phyloP scores from a whole-genome alignment of 2,329 filamentous ascomycete genomes.

The Cladosporium halotolerans region DNA sequence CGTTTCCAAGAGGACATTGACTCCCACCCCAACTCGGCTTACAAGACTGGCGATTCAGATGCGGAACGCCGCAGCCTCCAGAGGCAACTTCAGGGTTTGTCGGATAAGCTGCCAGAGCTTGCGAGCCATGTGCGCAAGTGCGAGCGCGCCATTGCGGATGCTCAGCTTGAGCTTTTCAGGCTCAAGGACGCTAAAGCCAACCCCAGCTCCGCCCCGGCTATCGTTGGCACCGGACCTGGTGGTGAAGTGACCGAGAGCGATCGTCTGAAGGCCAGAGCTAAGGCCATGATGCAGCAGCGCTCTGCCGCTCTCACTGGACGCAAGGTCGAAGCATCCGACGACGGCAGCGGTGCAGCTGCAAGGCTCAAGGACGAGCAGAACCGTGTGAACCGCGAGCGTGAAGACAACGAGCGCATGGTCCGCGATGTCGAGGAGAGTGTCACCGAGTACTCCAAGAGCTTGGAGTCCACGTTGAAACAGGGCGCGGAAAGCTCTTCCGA shows the following conservation, averaged over 20 bases:
- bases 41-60: conserved; percentile 70
- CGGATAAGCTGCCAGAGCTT: conserved; percentile 83
- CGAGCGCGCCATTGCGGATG: conserved; percentile 88
- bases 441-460: conserved; percentile 72
- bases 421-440: conserved; percentile 95
- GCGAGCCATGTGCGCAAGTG: conserved; percentile 87
- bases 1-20: conserved; percentile 94
- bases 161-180: conserved; percentile 85
- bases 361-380: conserved; percentile 43
- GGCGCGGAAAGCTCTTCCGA: conserved; percentile 66
- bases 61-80: conserved; percentile 81
- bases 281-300: conserved; percentile 97
- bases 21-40: conserved; percentile 69
- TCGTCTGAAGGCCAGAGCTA: conserved; percentile 86
- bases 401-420: conserved; percentile 95
- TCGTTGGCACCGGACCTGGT: conserved; percentile 88
- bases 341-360: conserved; percentile 43
- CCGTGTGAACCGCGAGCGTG: conserved; percentile 73
- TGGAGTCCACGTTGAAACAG: conserved; percentile 84
- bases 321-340: conserved; percentile 57
- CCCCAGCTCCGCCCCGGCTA: conserved; percentile 69
- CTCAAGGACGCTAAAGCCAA: conserved; percentile 88
- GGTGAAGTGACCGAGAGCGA: conserved; percentile 88
- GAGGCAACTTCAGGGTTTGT: conserved; percentile 80
- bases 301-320: conserved; percentile 87